These are phyloP conservation scores for Neonectria sp. DNA, from an alignment of 2,329 filamentous ascomycete species.

Conservation along the genomic window DNA sequence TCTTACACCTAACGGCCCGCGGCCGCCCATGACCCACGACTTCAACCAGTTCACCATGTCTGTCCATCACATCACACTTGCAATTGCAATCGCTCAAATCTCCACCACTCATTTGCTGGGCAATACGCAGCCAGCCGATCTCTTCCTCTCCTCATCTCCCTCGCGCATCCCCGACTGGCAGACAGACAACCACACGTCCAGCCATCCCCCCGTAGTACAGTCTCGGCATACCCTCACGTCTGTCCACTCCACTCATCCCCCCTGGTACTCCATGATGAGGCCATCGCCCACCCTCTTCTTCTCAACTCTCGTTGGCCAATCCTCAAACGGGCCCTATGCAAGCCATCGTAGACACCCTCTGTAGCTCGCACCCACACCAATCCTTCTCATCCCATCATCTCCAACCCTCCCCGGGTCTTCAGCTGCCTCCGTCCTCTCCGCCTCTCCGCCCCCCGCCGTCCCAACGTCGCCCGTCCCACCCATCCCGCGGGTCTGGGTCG, in stretches of 20 bases:
- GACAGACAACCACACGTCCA: neutral
- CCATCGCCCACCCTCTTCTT: conserved; percentile 1
- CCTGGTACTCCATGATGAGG: conserved; percentile 2
- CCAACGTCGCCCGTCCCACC: conserved; percentile 16
- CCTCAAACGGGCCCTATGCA: conserved; percentile 15
- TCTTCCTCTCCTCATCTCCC: neutral
- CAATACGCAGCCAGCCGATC: neutral
- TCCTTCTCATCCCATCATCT: conserved; percentile 25
- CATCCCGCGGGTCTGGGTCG: conserved; percentile 26
- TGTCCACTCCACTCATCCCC: conserved; percentile 12
- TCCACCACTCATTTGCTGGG: neutral
- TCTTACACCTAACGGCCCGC: neutral
- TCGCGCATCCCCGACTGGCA: conserved; percentile 6
- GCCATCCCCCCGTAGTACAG: neutral
- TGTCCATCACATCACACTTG: neutral
- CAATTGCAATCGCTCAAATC: neutral
- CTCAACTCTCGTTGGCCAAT: conserved; percentile 1
- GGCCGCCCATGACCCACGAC: neutral
- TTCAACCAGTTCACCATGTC: conserved; percentile 1
- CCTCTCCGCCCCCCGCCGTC: conserved; percentile 4
- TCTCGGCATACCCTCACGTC: neutral
- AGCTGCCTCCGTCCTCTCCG: conserved; percentile 17
- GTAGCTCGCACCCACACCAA: conserved; percentile 12
- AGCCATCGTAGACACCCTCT: conserved; percentile 18
- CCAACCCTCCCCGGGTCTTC: conserved; percentile 21